These are phyloP conservation scores for Lactarius trivialis DNA, from an alignment of 768 basidiomycete species.

Conservation along the genomic window DNA sequence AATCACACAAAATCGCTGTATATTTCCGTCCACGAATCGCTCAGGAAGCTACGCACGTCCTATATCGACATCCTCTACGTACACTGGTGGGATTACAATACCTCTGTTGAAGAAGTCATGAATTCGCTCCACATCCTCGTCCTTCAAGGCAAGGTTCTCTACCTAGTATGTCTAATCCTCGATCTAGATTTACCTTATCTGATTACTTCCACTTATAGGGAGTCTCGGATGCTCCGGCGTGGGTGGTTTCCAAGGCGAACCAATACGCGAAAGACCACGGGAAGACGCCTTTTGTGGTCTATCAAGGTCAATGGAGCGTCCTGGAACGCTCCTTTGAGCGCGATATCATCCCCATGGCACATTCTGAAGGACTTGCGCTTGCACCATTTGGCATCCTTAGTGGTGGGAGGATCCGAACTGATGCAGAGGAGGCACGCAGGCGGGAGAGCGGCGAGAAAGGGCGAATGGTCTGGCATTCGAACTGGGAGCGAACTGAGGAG, in stretches of 20 bases:
- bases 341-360: slow-evolving; percentile 37
- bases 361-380: slow-evolving; percentile 31
- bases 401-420: slow-evolving; percentile 35
- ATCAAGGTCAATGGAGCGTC: slow-evolving; percentile 34
- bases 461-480: slow-evolving; percentile 21
- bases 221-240: slow-evolving; percentile 31
- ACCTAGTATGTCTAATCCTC: slow-evolving; percentile 28
- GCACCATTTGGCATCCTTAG: slow-evolving; percentile 40
- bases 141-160: slow-evolving; percentile 37
- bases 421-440: slow-evolving; percentile 33
- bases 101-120: slow-evolving; percentile 25
- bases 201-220: slow-evolving; percentile 5
- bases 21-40: slow-evolving; percentile 31
- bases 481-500: slow-evolving; percentile 16
- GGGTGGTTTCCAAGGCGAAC: slow-evolving; percentile 36
- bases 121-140: slow-evolving; percentile 36
- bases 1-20: slow-evolving; percentile 35
- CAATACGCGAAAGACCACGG: slow-evolving; percentile 32
- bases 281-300: slow-evolving; percentile 38
- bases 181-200: not conserved
- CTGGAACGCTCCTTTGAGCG: slow-evolving; percentile 36
- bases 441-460: slow-evolving; percentile 33
- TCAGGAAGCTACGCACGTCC: slow-evolving; percentile 50
- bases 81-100: slow-evolving; percentile 47
- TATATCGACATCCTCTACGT: slow-evolving; percentile 55